Base-by-base conservation (phyloP, 345 rosid species). In the Pistacia atlantica region DNA sequence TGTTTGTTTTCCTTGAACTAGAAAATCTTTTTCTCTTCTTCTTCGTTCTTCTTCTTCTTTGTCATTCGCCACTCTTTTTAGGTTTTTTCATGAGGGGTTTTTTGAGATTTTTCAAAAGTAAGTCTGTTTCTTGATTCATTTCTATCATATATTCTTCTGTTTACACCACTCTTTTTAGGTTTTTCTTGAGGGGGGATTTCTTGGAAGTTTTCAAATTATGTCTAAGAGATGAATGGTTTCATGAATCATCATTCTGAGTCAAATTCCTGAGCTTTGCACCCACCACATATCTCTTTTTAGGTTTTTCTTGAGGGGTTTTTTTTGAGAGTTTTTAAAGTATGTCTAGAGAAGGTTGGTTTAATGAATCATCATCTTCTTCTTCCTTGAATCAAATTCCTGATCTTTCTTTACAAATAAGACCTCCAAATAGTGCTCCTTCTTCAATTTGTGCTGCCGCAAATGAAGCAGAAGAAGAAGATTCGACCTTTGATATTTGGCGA, bases 331-430 rank as follows among this genome's bases (percentile, higher is more conserved):
- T 42, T 1, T 42, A 7, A 42, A 42, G 46, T 42, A 83, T 85
- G 88, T 76, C 72, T 58, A 60, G 55, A 22, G 68, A 75, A 63
- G 74, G 83, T 73, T 64, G 80, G 48, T 76, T 69, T 12, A 20
- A 62, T 33, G 49, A 71, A 22, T 80, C 77, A 13, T 77, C 77
- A 66, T 54, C 77, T 5, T 80, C 77, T 12, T 77, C 77, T 74
- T 46, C 77, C 17, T 4, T 4, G 80, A 80, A 80, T 80, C 82
- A 49, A 76, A 75, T 80, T 78, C 92, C 90, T 20, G 90, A 89
- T 83, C 90, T 87, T 56, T 89, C 92, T 4, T 83, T 89, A 9
- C 92, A 85, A 71, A 89, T 89, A 65, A 84, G 90, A 80, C 90
- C 84, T 65, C 90, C 89, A 31, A 82, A 83, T 60, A 82, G 75